Conservation (phyloP, 2,329 filamentous ascomycete species). For the Pseudogymnoascus destructans region DNA sequence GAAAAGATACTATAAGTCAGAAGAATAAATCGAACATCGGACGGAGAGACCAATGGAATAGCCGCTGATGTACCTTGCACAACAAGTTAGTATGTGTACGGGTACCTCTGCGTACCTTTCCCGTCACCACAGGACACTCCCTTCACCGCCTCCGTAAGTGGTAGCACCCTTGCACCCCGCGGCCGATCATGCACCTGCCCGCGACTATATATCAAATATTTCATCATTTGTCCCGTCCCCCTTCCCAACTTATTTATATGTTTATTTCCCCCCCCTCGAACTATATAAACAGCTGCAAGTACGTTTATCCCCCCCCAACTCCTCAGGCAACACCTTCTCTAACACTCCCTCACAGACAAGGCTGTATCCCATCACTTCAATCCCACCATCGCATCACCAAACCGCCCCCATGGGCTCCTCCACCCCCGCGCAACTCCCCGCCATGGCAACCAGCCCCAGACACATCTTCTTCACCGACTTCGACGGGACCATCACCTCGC, state of each 20-base stretch:
- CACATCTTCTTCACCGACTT: conserved; percentile 99
- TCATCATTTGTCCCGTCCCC: background rate
- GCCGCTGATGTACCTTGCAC: background rate
- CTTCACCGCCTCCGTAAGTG: conserved; percentile 1
- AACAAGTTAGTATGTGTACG: background rate
- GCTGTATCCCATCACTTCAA: background rate
- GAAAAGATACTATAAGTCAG: background rate
- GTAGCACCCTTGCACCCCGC: background rate
- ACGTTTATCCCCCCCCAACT: background rate
- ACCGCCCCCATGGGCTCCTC: conserved; percentile 21
- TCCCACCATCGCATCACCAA: conserved; percentile 7
- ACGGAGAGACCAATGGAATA: background rate
- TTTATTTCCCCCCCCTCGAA: background rate
- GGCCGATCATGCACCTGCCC: background rate
- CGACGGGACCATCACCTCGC: conserved; percentile 81
- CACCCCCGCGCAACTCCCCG: conserved; percentile 34
- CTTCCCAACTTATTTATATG: background rate
- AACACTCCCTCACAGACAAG: background rate
- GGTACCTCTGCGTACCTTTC: conserved; percentile 1
- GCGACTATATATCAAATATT: background rate
- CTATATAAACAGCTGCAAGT: background rate
- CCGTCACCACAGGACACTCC: background rate
- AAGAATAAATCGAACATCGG: background rate
- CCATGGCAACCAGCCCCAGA: conserved; percentile 57
- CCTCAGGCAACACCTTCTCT: background rate